phyloP scores from a whole-genome alignment of 768 basidiomycete genomes.

The Pisolithus sp. region DNA sequence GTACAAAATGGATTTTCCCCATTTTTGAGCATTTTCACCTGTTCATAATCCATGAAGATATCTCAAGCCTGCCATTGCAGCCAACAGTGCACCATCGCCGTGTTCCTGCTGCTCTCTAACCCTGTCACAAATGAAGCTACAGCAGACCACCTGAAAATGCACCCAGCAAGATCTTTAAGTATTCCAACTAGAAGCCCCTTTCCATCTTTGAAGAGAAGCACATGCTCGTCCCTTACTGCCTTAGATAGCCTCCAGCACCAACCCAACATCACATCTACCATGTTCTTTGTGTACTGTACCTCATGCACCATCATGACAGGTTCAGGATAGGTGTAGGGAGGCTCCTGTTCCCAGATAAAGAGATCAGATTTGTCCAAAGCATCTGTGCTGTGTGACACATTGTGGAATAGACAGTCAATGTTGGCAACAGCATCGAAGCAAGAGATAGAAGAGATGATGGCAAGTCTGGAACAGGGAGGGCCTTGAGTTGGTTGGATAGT shows the following conservation, averaged over 20 bases:
- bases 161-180: neutral
- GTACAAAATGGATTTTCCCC: neutral
- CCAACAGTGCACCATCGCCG: neutral
- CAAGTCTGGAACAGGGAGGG: no score
- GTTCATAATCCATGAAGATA: neutral
- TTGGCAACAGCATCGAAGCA: no score
- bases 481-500: no score
- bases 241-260: neutral
- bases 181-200: neutral
- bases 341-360: no score
- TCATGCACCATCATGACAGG: no score
- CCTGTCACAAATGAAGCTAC: neutral
- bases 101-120: neutral
- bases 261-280: no score
- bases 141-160: neutral
- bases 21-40: neutral
- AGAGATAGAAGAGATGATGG: no score
- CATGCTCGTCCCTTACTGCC: neutral
- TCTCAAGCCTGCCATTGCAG: neutral
- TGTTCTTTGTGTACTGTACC: no score
- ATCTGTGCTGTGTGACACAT: no score
- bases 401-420: no score
- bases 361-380: no score
- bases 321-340: no score
- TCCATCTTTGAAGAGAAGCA: neutral